Conservation (phyloP, 257 asterid species). For the Lycium ferocissimum region DNA sequence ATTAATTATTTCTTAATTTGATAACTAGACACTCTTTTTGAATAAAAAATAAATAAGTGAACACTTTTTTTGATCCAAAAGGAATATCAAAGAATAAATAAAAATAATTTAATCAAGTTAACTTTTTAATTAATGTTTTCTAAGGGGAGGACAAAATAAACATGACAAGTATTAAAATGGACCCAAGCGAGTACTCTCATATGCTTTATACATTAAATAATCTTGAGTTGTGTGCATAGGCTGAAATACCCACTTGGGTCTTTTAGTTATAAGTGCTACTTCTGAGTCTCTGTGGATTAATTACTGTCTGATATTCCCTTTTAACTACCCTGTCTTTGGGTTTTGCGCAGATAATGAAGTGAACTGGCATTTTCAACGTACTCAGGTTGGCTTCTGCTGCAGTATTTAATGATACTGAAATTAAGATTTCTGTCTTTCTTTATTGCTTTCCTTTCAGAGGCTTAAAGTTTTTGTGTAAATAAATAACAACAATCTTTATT, state of each 20-base stretch:
- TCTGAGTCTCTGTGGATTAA: background rate
- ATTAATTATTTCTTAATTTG: too few relatives aligned
- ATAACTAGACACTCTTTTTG: too few relatives aligned
- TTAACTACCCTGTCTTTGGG: background rate
- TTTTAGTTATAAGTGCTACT: background rate
- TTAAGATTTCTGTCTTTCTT: background rate
- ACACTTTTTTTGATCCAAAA: too few relatives aligned
- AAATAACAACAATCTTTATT: background rate
- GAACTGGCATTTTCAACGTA: background rate
- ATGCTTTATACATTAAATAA: background rate
- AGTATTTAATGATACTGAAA: background rate
- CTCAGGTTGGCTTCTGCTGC: background rate
- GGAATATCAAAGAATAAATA: too few relatives aligned
- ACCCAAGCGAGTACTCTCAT: too few relatives aligned
- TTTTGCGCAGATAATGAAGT: background rate
- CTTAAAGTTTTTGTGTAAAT: background rate
- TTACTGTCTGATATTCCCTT: background rate
- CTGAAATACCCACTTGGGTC: background rate
- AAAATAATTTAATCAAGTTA: too few relatives aligned
- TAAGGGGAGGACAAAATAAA: too few relatives aligned
- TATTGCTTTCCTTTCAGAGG: background rate
- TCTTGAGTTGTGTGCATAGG: conserved; percentile 7
- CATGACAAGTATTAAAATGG: too few relatives aligned
- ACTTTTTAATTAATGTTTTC: too few relatives aligned
- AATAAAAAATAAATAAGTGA: too few relatives aligned